These are phyloP conservation scores for Niebla homalea DNA, from an alignment of 495 filamentous ascomycete genomes.

Conservation along the genomic window DNA sequence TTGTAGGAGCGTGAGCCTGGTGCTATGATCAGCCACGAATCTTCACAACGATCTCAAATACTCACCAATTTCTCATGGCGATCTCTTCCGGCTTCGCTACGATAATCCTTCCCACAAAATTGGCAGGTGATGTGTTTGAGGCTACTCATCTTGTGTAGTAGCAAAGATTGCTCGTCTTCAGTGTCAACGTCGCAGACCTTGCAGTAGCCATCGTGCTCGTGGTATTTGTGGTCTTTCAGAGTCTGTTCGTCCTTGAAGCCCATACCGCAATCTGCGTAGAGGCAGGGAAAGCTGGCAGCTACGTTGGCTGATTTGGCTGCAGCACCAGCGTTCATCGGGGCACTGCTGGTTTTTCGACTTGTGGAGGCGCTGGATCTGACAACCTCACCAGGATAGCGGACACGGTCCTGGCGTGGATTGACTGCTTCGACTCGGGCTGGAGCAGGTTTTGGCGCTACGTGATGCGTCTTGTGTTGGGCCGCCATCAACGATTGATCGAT, in stretches of 20 bases:
- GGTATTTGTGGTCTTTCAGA: slow-evolving; percentile 36
- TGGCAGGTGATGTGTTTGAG: slow-evolving; percentile 35
- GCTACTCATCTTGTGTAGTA: slow-evolving; percentile 29
- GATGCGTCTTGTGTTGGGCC: too few species aligned
- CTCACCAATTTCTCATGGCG: slow-evolving; percentile 34
- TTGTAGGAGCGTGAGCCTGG: slow-evolving; percentile 30
- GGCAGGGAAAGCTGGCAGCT: slow-evolving; percentile 37
- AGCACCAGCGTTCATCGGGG: slow-evolving; percentile 6
- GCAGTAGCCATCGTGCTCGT: slow-evolving; percentile 38
- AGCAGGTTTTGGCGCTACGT: too few species aligned
- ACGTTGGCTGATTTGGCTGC: slow-evolving; percentile 7
- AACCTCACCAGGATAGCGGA: too few species aligned
- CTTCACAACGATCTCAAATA: neutral
- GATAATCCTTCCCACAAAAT: slow-evolving; percentile 38
- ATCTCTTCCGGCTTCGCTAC: slow-evolving; percentile 30
- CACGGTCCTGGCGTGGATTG: too few species aligned
- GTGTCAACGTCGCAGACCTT: slow-evolving; percentile 37
- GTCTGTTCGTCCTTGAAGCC: slow-evolving; percentile 39
- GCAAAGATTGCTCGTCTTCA: slow-evolving; percentile 26
- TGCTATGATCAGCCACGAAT: neutral
- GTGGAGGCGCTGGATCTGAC: too few species aligned
- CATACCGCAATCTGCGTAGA: slow-evolving; percentile 44
- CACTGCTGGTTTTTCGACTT: neutral
- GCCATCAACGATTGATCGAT: too few species aligned
- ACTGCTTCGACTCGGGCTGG: too few species aligned